These are phyloP conservation scores for Erodium moschatum DNA, from an alignment of 441 rosid genomes.

Conservation along the genomic window DNA sequence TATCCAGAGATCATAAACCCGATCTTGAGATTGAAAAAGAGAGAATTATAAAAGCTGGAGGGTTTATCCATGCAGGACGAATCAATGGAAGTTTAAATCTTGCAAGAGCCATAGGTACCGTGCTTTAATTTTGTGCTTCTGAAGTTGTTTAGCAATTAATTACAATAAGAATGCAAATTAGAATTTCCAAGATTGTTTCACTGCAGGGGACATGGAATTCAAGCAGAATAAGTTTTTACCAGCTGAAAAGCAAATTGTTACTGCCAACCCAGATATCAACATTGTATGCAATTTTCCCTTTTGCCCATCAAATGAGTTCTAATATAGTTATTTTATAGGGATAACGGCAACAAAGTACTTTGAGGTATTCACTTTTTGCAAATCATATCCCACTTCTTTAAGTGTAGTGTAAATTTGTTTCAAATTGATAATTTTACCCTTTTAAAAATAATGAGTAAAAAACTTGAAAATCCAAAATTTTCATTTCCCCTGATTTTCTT, in stretches of 20 bases:
- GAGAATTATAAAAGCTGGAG: conserved; percentile 90
- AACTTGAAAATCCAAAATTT: too few relatives aligned
- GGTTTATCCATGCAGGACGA: conserved; percentile 90
- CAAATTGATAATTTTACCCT: too few relatives aligned
- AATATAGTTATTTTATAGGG: too few relatives aligned
- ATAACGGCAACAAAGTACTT: too few relatives aligned
- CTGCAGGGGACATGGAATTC: conserved; percentile 85
- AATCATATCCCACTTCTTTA: too few relatives aligned
- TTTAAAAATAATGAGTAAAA: too few relatives aligned
- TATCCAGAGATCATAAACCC: conserved; percentile 96
- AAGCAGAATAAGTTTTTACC: conserved; percentile 58
- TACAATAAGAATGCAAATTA: background rate
- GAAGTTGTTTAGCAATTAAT: background rate
- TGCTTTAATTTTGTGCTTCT: background rate
- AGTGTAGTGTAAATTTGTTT: too few relatives aligned
- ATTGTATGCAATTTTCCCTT: conserved; percentile 30
- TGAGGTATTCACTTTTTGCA: too few relatives aligned
- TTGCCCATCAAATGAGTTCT: background rate
- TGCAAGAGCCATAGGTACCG: conserved; percentile 83
- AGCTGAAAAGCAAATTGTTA: conserved; percentile 38
- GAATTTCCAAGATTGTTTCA: background rate
- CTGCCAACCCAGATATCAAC: conserved; percentile 57
- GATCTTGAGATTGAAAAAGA: conserved; percentile 89
- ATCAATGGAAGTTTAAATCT: conserved; percentile 94
- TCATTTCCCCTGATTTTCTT: too few relatives aligned